These are phyloP conservation scores for Botrytis hyacinthi DNA, from an alignment of 2,329 filamentous ascomycete species.

Conservation along the genomic window DNA sequence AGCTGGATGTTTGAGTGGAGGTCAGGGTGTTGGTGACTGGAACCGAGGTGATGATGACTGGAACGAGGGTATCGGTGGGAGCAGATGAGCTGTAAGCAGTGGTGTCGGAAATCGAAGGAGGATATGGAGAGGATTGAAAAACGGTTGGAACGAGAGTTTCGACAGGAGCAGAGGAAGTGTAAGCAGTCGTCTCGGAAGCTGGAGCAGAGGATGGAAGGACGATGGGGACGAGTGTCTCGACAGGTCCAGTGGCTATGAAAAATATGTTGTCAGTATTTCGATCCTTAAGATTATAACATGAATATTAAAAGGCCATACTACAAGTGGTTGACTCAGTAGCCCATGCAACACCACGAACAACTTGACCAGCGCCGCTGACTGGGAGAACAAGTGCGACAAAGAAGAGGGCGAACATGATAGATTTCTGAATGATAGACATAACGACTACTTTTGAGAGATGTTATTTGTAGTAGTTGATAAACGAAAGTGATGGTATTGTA, in stretches of 20 bases:
- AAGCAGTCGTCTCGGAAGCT: background rate
- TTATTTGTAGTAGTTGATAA: background rate
- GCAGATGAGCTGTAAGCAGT: background rate
- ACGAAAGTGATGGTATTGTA: background rate
- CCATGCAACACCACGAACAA: slow-evolving; percentile 1
- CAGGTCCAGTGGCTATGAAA: background rate
- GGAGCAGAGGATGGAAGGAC: background rate
- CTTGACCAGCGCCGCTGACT: background rate
- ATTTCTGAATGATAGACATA: slow-evolving; percentile 1
- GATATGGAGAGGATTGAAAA: background rate
- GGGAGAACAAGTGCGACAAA: background rate
- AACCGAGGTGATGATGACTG: background rate
- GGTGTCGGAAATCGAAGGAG: background rate
- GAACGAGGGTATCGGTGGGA: background rate
- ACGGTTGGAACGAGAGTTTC: background rate
- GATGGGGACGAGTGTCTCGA: background rate
- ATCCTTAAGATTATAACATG: background rate
- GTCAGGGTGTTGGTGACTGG: background rate
- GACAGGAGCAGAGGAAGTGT: background rate
- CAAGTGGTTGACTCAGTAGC: background rate
- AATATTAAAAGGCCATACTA: background rate
- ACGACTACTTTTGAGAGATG: background rate
- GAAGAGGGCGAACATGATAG: background rate
- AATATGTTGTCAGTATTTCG: background rate
- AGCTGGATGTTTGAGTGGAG: background rate